These are phyloP conservation scores for Aspergillus funiculosus DNA, from an alignment of 495 filamentous ascomycete species.

Conservation along the genomic window DNA sequence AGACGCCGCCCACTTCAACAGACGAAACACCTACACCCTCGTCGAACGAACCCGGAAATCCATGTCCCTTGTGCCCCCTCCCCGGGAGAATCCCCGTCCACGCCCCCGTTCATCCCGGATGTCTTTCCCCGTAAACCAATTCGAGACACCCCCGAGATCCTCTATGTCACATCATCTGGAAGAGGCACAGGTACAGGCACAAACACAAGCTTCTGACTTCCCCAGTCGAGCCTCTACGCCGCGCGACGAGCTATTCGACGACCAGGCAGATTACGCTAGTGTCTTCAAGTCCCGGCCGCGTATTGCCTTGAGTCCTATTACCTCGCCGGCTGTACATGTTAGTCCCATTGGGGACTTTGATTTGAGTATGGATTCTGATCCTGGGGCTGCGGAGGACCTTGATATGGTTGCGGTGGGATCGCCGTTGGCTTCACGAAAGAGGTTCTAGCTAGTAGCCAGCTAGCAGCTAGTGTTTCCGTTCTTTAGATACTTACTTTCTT, in stretches of 20 bases:
- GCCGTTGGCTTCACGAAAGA: constrained; percentile 13
- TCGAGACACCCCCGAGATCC: constrained; percentile 48
- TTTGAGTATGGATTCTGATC: constrained; percentile 17
- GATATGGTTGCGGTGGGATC: constrained; percentile 7
- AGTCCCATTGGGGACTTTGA: constrained; percentile 31
- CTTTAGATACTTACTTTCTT: background rate
- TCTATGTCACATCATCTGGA: no score
- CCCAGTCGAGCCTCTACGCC: constrained; percentile 41
- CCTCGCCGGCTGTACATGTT: constrained; percentile 50
- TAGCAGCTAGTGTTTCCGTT: background rate
- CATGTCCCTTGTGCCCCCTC: constrained; percentile 55
- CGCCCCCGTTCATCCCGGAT: constrained; percentile 34
- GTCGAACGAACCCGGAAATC: constrained; percentile 74
- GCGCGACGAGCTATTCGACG: constrained; percentile 54
- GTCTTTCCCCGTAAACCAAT: constrained; percentile 58
- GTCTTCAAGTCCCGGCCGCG: constrained; percentile 83
- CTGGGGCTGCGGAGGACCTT: background rate
- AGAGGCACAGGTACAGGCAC: no score
- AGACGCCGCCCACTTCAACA: no score
- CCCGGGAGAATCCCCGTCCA: constrained; percentile 25
- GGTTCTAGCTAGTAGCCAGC: no score
- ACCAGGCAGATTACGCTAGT: constrained; percentile 72
- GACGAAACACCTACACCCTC: constrained; percentile 37
- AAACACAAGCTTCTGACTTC: constrained; percentile 6
- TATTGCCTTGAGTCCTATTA: constrained; percentile 67